These are phyloP conservation scores for Aegle marmelos DNA, from an alignment of 345 rosid genomes.

Conservation along the genomic window DNA sequence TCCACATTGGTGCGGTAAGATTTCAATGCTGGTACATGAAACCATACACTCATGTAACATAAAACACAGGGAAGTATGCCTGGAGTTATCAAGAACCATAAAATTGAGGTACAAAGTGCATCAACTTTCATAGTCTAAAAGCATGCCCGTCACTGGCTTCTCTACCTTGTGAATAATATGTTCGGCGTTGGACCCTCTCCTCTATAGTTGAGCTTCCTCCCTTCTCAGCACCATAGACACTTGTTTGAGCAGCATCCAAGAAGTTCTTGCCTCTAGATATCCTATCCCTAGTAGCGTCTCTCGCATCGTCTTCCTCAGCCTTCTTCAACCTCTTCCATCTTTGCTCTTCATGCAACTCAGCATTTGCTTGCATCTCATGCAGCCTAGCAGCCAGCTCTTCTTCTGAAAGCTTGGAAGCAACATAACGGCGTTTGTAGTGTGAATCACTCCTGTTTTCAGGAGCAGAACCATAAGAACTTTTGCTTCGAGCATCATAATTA, in stretches of 20 bases:
- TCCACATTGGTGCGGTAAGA: neutral
- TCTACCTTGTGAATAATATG: slow-evolving; percentile 75
- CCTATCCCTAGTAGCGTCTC: slow-evolving; percentile 49
- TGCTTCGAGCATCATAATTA: slow-evolving; percentile 18
- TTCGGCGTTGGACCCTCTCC: slow-evolving; percentile 88
- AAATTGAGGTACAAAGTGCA: neutral
- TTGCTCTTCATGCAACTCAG: slow-evolving; percentile 88
- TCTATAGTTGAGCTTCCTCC: slow-evolving; percentile 89
- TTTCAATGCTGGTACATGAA: neutral
- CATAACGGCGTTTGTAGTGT: slow-evolving; percentile 33
- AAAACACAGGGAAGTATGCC: neutral
- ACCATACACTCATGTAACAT: neutral
- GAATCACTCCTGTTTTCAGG: slow-evolving; percentile 23
- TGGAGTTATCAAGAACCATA: neutral
- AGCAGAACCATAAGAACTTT: slow-evolving; percentile 20
- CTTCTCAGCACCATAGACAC: slow-evolving; percentile 83
- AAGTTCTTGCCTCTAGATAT: slow-evolving; percentile 58
- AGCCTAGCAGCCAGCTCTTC: slow-evolving; percentile 84
- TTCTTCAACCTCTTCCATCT: slow-evolving; percentile 88
- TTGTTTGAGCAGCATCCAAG: slow-evolving; percentile 78
- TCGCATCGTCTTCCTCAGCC: slow-evolving; percentile 75
- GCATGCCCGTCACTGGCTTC: slow-evolving; percentile 74
- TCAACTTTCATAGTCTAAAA: slow-evolving; percentile 54
- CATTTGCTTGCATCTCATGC: slow-evolving; percentile 77
- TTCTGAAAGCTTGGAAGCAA: slow-evolving; percentile 66